Percentiles rank a stretch among this genome's conserved stretches.
These are phyloP conservation scores for Volvox reticuliferus DNA, from an alignment of 139 green algal species.

Conservation along the genomic window DNA sequence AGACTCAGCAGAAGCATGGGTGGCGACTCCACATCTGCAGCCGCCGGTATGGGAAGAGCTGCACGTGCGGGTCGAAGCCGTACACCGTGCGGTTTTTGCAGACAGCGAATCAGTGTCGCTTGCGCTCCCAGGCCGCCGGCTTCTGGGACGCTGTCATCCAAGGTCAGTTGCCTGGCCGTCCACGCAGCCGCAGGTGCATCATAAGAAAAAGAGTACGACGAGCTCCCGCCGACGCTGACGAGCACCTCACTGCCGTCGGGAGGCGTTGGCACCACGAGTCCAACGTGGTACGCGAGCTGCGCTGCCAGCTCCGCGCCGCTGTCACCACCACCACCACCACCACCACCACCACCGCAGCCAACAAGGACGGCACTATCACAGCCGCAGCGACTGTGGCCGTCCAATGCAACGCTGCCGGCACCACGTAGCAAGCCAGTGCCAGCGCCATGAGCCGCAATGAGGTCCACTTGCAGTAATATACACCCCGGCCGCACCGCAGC, in stretches of 20 bases:
- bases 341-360: not conserved
- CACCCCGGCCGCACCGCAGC: slow-evolving; percentile 27
- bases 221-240: not conserved
- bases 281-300: not conserved
- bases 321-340: not conserved
- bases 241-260: not conserved
- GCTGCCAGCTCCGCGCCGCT: not conserved
- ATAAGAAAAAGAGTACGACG: slow-evolving; percentile 15
- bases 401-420: not conserved
- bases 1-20: not conserved
- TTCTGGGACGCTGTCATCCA: not conserved
- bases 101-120: not conserved
- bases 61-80: not conserved
- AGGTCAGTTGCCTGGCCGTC: not conserved
- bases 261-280: not conserved
- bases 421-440: not conserved
- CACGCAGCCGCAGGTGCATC: not conserved
- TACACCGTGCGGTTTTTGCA: not conserved
- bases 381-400: not conserved
- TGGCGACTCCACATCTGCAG: not conserved
- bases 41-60: not conserved
- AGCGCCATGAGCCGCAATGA: not conserved
- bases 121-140: not conserved
- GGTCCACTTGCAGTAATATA: not conserved
- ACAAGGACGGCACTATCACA: not conserved